Percentiles rank a stretch among this genome's conserved stretches.
These are phyloP conservation scores for Corinectria fuckeliana DNA, from an alignment of 2,329 filamentous ascomycete genomes.

Conservation along the genomic window DNA sequence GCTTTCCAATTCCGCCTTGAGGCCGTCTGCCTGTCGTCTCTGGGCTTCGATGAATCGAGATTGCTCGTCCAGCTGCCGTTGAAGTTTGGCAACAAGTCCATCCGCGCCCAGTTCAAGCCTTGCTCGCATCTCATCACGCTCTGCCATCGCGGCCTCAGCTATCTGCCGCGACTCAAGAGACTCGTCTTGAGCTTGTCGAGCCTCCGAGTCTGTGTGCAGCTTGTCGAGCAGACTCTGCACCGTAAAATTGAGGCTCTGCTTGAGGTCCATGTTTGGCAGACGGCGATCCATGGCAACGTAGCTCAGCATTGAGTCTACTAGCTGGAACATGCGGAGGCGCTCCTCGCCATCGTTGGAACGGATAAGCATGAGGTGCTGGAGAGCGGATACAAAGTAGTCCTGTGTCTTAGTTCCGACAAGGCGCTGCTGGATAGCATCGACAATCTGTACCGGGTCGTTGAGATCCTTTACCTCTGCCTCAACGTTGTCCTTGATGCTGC, in stretches of 20 bases:
- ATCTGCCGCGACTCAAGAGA: constrained; percentile 89
- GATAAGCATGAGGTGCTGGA: constrained; percentile 94
- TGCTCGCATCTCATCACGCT: constrained; percentile 92
- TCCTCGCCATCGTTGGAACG: constrained; percentile 92
- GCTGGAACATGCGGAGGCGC: constrained; percentile 91
- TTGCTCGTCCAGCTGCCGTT: constrained; percentile 94
- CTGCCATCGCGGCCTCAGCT: constrained; percentile 93
- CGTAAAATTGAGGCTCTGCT: constrained; percentile 96
- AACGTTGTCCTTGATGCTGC: constrained; percentile 85
- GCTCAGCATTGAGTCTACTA: constrained; percentile 98
- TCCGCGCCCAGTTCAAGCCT: constrained; percentile 91
- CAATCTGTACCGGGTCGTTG: constrained; percentile 90
- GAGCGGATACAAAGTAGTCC: constrained; percentile 93
- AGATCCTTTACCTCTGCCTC: constrained; percentile 90
- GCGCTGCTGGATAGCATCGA: constrained; percentile 88
- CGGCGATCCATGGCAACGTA: constrained; percentile 98
- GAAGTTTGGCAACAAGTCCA: constrained; percentile 88
- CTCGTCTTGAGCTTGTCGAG: constrained; percentile 89
- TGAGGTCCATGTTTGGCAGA: constrained; percentile 94
- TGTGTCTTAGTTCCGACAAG: constrained; percentile 84
- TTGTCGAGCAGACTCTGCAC: constrained; percentile 95
- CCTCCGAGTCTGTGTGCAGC: constrained; percentile 94
- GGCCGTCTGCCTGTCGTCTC: constrained; percentile 79
- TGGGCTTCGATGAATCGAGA: constrained; percentile 89
- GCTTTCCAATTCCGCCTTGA: constrained; percentile 89